Evolutionary conservation across 1,284 basidiomycete genomes (phyloP).

Genomic region (Heterobasidion parviporum): DNA sequence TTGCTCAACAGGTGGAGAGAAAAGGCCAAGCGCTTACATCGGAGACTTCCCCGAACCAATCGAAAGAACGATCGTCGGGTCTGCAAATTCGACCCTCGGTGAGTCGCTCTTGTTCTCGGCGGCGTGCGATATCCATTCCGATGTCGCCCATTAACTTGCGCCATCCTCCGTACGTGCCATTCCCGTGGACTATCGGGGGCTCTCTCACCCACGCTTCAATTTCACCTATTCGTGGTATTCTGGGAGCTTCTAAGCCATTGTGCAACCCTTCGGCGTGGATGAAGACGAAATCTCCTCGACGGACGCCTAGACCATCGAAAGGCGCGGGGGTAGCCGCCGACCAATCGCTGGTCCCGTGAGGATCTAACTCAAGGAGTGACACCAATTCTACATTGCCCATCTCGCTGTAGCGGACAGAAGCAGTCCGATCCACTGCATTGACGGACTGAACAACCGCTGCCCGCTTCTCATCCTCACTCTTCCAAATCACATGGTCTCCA

Average conservation of each 20-base stretch:
- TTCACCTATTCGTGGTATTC: slow-evolving; percentile 73
- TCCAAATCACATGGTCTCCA: slow-evolving; percentile 87
- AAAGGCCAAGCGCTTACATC: slow-evolving; percentile 35
- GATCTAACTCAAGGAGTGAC: slow-evolving; percentile 83
- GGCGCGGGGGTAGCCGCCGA: slow-evolving; percentile 29
- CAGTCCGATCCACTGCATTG: slow-evolving; percentile 65
- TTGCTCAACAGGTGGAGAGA: neutral
- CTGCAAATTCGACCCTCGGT: slow-evolving; percentile 37
- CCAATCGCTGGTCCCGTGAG: slow-evolving; percentile 58
- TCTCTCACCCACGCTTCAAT: slow-evolving; percentile 72
- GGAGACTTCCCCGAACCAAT: slow-evolving; percentile 77
- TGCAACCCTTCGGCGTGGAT: slow-evolving; percentile 56
- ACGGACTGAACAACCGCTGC: slow-evolving; percentile 78
- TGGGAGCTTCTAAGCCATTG: slow-evolving; percentile 59
- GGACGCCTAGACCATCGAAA: slow-evolving; percentile 66
- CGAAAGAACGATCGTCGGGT: slow-evolving; percentile 35
- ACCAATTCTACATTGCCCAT: slow-evolving; percentile 55
- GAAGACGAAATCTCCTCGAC: slow-evolving; percentile 80
- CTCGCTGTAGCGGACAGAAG: slow-evolving; percentile 50
- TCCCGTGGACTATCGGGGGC: slow-evolving; percentile 33
- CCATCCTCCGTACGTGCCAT: slow-evolving; percentile 56
- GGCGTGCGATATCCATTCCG: slow-evolving; percentile 47
- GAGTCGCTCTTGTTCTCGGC: slow-evolving; percentile 27
- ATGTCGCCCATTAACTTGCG: slow-evolving; percentile 58
- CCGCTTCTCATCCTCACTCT: slow-evolving; percentile 58